Evolutionary conservation across 2,329 filamentous ascomycete species (phyloP).

Genomic region (Lecanicillium sp.): DNA sequence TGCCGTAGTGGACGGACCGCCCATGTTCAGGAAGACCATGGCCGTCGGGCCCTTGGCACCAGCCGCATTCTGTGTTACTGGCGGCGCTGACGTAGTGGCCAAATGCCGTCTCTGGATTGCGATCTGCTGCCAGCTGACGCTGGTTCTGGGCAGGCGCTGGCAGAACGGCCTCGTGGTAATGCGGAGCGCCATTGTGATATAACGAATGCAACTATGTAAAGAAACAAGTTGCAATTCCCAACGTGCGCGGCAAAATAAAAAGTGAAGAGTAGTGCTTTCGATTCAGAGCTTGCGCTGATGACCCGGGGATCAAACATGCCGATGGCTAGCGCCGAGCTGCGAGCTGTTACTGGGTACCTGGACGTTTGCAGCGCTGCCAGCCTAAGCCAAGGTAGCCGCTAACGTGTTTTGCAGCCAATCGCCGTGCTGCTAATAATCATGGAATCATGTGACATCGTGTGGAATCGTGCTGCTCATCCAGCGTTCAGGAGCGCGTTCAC

Average conservation of each 20-base stretch:
- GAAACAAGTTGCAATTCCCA: background rate
- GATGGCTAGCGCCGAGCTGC: conserved; percentile 6
- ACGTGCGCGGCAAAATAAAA: background rate
- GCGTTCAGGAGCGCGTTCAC: conserved; percentile 6
- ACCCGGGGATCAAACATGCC: conserved; percentile 8
- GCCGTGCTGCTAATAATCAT: conserved; percentile 2
- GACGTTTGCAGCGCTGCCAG: too few species aligned
- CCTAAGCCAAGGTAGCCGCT: background rate
- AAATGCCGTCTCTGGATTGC: conserved; percentile 27
- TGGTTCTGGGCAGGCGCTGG: conserved; percentile 20
- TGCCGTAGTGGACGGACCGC: conserved; percentile 78
- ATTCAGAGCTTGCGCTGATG: conserved; percentile 8
- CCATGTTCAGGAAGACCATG: conserved; percentile 99
- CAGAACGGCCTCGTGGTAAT: conserved; percentile 34
- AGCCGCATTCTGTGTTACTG: conserved; percentile 71
- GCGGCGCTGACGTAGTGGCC: conserved; percentile 48
- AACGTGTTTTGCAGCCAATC: conserved; percentile 5
- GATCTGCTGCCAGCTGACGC: conserved; percentile 24
- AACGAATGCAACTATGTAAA: background rate
- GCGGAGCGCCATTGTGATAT: conserved; percentile 32
- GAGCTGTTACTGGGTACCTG: conserved; percentile 8
- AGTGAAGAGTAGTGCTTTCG: background rate
- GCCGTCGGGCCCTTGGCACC: conserved; percentile 78
- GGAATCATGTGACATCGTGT: conserved; percentile 12
- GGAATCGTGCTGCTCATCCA: background rate